phyloP scores from a whole-genome alignment of 2,329 filamentous ascomycete genomes.

The Venturia effusa region DNA sequence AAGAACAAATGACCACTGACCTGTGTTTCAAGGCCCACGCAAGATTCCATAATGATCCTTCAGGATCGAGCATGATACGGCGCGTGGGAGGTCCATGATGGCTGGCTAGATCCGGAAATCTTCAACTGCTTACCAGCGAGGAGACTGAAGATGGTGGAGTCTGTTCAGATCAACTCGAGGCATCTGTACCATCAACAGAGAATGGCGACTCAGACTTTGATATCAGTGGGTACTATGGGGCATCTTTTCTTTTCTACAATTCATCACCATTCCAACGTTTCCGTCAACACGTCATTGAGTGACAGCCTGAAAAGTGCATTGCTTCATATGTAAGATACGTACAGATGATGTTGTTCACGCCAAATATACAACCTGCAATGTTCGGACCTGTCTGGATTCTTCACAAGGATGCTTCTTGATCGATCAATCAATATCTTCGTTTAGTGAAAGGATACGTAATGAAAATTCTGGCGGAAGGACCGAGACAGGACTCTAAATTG shows the following conservation, averaged over 20 bases:
- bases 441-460: too few relatives aligned
- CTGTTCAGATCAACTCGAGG: background rate
- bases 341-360: background rate
- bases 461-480: too few relatives aligned
- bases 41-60: background rate
- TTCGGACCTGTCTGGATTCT: background rate
- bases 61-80: background rate
- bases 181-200: background rate
- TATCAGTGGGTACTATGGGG: too few relatives aligned
- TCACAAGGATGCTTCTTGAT: too few relatives aligned
- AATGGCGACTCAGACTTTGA: background rate
- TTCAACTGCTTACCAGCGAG: background rate
- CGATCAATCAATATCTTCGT: too few relatives aligned
- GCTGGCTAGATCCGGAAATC: background rate
- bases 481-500: too few relatives aligned
- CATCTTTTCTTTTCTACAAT: background rate
- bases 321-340: background rate
- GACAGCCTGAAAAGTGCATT: background rate
- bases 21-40: background rate
- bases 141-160: background rate
- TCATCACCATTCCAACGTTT: background rate
- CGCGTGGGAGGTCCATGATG: background rate
- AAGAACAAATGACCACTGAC: background rate
- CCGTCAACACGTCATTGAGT: background rate
- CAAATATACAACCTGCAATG: background rate